These are phyloP conservation scores for Cadophora sp. DNA, from an alignment of 2,329 filamentous ascomycete species.

Conservation along the genomic window DNA sequence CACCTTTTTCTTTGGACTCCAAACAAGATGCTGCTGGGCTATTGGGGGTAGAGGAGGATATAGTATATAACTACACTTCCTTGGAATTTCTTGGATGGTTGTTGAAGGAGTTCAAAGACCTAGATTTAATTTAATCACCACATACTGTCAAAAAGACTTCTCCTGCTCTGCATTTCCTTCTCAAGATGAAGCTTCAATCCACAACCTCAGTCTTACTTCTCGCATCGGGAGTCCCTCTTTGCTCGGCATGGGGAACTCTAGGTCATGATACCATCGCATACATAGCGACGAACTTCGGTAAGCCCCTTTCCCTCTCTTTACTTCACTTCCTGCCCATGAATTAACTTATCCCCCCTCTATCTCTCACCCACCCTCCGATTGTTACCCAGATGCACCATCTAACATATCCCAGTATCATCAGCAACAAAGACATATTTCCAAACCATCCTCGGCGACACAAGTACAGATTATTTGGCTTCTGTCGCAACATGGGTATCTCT, in stretches of 20 bases:
- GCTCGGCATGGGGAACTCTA: conserved; percentile 50
- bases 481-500: conserved; percentile 63
- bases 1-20: no score
- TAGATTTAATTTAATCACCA: no score
- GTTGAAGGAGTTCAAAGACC: no score
- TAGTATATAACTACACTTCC: no score
- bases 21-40: no score
- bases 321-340: no score
- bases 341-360: no score
- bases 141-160: no score
- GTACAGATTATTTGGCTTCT: conserved; percentile 64
- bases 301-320: not conserved
- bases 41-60: no score
- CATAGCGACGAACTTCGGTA: conserved; percentile 61
- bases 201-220: conserved; percentile 28
- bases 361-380: no score
- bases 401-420: conserved; percentile 52
- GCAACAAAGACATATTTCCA: conserved; percentile 65
- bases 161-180: not conserved
- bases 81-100: no score
- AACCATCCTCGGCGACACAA: conserved; percentile 60
- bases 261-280: conserved; percentile 72
- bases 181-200: conserved; percentile 30
- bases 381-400: no score
- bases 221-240: conserved; percentile 28